Base-by-base conservation (phyloP, 2,329 filamentous ascomycete species). In the Ophiostoma sp. region DNA sequence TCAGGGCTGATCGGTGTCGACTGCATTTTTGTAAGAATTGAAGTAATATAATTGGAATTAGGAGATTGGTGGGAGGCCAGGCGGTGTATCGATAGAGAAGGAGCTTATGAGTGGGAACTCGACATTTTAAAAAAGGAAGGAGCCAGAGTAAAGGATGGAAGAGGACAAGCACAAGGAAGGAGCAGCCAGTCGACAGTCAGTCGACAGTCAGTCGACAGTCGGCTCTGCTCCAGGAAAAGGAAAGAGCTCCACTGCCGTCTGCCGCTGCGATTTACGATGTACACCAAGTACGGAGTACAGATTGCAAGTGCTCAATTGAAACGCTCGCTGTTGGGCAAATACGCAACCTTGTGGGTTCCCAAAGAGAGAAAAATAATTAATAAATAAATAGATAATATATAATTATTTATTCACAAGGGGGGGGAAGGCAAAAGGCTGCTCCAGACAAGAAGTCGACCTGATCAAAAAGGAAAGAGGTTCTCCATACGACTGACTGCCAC, bases 241-340 rank as follows among this genome's bases (percentile, higher is more conserved):
- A 62, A 62, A 27, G 57, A 62, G 57, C 57, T 62, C 57, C 57
- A 62, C 57, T 57, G 52, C 10, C 57, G 27, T n/a, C 57, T 62
- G 57, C 57, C 57, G 57, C 52, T 57, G 52, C 52, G 4, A 2
- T 4, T 20, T 54, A 54, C 48, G n/a, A 31, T 31, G 27, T 3
- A 31, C 27, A 31, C 27, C 27, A 31, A 31, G 27, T 31, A 31
- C 27, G 27, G 27, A 23, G 52, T 57, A 57, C 52, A 57, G 52
- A 31, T 57, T n/a, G 52, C 52, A 57, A 67, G 48, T 44, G 69
- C 23, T 52, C 60, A 64, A 71, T 71, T 71, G 69, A 68, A 71
- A 71, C 69, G 27, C 69, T 66, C 41, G 69, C 69, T 70, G 69
- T 68, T 68, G 67, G 66, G 39, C 44, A 67, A 65, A 36, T 52